Base-by-base conservation (phyloP, 1,284 basidiomycete genomes). In the Chalciporus sp. region DNA sequence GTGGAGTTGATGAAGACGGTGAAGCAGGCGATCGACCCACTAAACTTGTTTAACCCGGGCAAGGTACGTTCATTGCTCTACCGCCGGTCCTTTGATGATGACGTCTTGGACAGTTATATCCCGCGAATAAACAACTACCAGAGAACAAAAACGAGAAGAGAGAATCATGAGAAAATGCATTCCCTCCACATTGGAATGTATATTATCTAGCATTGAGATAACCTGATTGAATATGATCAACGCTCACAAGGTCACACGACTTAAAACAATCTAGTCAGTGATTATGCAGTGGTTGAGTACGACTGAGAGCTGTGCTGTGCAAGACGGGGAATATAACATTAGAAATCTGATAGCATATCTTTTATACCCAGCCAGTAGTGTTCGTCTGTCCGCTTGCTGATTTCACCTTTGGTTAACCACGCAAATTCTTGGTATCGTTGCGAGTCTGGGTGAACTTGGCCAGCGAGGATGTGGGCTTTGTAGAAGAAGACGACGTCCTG, bases 381-480 rank as follows among this genome's bases (percentile, higher is more conserved):
- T 57, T 72, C 66, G 47, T 83, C 77, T 28, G 92, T 84, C 42
- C 78, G 79, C 40, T 81, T 72, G 67, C 85, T 74, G 49, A 95
- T 86, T 76, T 95, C 93, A 69, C 94, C 83, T 72, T 93, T 92
- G 52, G 92, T 94, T 58, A 95, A 77, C 93, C 93, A 95, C 19
- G 90, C 92, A 74, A 92, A 94, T 62, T 92, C 90, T 47, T 77
- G 75, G 53, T 89, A 75, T 51, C 72, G 71, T 59, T 79, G 74
- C 33, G 74, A 71, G 50, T 82, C 71, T 19, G 84, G 84, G 31
- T 72, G 75, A 23, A 81, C 83, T 69, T 92, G 90, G 12, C 91
- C 92, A 4, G 88, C 83, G 66, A 94, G 79, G 51, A 94, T 89
- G 63, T 92, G 90, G 23, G 82, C 89, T 69, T 93, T 94, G 76